phyloP scores from a whole-genome alignment of 805 yeast genomes.

The Nematodospora valgi region DNA sequence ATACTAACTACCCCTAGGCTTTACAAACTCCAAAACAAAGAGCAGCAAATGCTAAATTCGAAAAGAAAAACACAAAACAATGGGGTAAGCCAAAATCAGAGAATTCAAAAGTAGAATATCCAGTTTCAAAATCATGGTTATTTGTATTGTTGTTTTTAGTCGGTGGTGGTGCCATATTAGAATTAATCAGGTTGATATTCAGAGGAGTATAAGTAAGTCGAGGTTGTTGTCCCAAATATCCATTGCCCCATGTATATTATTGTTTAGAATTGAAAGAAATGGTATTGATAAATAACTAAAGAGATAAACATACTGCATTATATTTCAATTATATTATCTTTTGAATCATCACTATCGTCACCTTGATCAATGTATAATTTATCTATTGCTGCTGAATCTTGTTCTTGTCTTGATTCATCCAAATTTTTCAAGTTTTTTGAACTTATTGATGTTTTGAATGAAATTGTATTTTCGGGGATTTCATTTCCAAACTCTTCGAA shows the following conservation, averaged over 20 bases:
- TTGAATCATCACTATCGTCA: constrained; percentile 6
- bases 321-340: constrained; percentile 1
- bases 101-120: constrained; percentile 37
- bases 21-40: constrained; percentile 84
- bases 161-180: constrained; percentile 80
- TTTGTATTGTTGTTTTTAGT: constrained; percentile 59
- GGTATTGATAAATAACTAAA: neutral
- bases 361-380: constrained; percentile 8
- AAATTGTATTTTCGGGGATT: constrained; percentile 15
- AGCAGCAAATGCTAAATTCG: constrained; percentile 80
- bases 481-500: constrained; percentile 26
- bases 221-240: too few species aligned
- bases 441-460: constrained; percentile 2
- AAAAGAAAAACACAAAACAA: constrained; percentile 65
- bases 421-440: neutral
- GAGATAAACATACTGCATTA: neutral
- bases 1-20: constrained; percentile 37
- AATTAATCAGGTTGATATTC: constrained; percentile 55
- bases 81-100: constrained; percentile 66
- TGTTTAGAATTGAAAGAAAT: too few species aligned
- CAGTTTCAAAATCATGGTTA: constrained; percentile 67
- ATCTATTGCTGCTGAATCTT: neutral
- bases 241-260: too few species aligned
- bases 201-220: constrained; percentile 19
- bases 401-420: neutral